phyloP scores from a whole-genome alignment of 2,329 filamentous ascomycete genomes.

The Shiraia bambusicola region DNA sequence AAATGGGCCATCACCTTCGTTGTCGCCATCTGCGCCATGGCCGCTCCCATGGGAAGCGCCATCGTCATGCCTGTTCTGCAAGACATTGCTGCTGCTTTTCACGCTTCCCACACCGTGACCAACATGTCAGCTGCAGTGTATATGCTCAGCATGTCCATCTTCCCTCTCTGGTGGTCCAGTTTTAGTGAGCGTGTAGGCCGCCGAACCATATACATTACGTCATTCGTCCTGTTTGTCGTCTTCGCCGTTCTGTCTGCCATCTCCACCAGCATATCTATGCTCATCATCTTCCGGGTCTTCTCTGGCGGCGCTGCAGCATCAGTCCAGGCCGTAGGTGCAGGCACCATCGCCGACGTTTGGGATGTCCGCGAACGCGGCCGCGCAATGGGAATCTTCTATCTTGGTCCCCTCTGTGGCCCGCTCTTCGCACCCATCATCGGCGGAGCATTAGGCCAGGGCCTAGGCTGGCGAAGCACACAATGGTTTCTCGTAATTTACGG shows the following conservation, averaged over 20 bases:
- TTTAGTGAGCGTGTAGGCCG: constrained; percentile 42
- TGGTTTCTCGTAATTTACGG: constrained; percentile 45
- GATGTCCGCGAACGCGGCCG: constrained; percentile 40
- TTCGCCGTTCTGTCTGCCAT: constrained; percentile 39
- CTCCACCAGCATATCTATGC: constrained; percentile 40
- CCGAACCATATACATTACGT: constrained; percentile 41
- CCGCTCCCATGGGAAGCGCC: constrained; percentile 78
- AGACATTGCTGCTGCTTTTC: constrained; percentile 36
- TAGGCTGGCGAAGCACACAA: constrained; percentile 44
- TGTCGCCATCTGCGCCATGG: constrained; percentile 73
- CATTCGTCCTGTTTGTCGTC: constrained; percentile 38
- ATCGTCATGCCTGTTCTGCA: constrained; percentile 67
- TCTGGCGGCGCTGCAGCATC: constrained; percentile 42
- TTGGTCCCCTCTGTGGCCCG: constrained; percentile 43
- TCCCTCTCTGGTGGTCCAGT: constrained; percentile 45
- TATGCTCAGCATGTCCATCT: constrained; percentile 47
- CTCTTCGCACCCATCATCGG: constrained; percentile 44
- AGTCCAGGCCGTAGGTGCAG: constrained; percentile 44
- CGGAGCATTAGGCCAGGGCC: constrained; percentile 33
- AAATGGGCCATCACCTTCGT: constrained; percentile 86
- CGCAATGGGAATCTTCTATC: constrained; percentile 45
- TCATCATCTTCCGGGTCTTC: constrained; percentile 39
- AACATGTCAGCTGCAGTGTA: constrained; percentile 46
- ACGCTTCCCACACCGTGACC: constrained; percentile 36
- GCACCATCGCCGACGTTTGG: constrained; percentile 44